These are phyloP conservation scores for Podaxis rugospora DNA, from an alignment of 768 basidiomycete species.

Conservation along the genomic window DNA sequence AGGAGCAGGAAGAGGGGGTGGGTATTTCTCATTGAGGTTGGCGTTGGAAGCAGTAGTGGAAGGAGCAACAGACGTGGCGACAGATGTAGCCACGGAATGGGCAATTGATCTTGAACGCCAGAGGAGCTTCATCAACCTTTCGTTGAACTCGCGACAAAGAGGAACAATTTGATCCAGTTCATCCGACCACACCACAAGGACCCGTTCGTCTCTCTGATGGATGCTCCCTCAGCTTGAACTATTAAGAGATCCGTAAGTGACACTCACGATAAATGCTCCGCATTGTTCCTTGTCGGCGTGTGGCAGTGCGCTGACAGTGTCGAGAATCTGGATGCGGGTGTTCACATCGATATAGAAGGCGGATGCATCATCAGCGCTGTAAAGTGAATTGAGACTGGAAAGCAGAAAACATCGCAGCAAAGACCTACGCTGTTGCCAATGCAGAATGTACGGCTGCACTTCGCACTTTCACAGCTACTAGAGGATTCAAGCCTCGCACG, in stretches of 20 bases:
- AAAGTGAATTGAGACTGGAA: conserved; percentile 6
- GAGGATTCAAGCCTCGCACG: conserved; percentile 69
- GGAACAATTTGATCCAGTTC: conserved; percentile 77
- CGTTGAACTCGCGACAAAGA: conserved; percentile 66
- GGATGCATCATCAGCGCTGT: conserved; percentile 52
- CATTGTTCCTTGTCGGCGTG: conserved; percentile 89
- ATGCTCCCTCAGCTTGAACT: conserved; percentile 8
- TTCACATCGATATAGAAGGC: conserved; percentile 71
- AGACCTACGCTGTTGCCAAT: conserved; percentile 58
- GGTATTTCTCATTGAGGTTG: conserved; percentile 52
- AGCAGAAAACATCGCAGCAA: neutral
- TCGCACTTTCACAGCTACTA: conserved; percentile 79
- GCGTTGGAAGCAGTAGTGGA: conserved; percentile 49
- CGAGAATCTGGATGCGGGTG: conserved; percentile 84
- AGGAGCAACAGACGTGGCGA: conserved; percentile 35
- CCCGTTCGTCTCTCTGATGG: conserved; percentile 72
- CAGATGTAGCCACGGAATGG: conserved; percentile 33
- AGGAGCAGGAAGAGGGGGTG: conserved; percentile 24
- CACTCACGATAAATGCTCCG: conserved; percentile 76
- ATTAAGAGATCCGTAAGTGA: neutral
- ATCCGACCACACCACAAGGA: conserved; percentile 84
- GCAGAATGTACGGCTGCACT: conserved; percentile 81
- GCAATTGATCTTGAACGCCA: conserved; percentile 43
- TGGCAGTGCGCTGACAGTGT: conserved; percentile 61
- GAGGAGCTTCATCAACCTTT: conserved; percentile 55